Evolutionary conservation across 768 basidiomycete genomes (phyloP), one percentile per base, ranked within the genome.

Genomic region (Asterophora parasitica): DNA sequence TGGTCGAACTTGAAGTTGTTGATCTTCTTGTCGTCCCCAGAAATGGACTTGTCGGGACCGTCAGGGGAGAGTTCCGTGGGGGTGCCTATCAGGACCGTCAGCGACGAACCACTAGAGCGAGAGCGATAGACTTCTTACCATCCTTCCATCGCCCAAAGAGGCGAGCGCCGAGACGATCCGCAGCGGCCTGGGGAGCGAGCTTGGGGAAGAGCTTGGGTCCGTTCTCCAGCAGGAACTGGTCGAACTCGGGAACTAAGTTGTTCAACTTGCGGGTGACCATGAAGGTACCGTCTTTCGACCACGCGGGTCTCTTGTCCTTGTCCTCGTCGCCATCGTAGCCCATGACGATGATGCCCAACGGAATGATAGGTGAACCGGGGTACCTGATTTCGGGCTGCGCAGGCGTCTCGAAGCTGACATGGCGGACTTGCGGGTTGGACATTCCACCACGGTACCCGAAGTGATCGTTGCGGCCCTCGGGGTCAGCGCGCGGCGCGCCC

Each of bases 1-100:
- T 51, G 46, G 23, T 57, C 42, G 32, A 60, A 71, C 50, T 63
- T 31, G 39, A 58, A 58, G 39, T 58, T 58, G 47, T 56, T 55
- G 33, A 58, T 33, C 28, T 34, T 46, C 16, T 50, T 42, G 16
- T 52, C 44, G 15, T 54, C 33, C 10, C 44, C 32, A 13, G 51
- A 49, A 1, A 58, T 48, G 17, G 45, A 40, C 8, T 44, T 38
- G 11, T 51, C 43, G 28, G 55, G 49, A 2, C 32, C 15, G 30
- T 55, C 57, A 1, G 54, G 57, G 10, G 54, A 55, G 10, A 53
- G 46, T 19, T 51, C 57, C n/a, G 46, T 47, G 2, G 54, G 52
- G 4, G 57, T 58, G 4, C 57, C 57, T 55, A 20, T 12, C 9
- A 19, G 26, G 8, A 23, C 4, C 17, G 13, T 37, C 27, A 51